Evolutionary conservation across 2,329 filamentous ascomycete species (phyloP).

Genomic region (Dactylonectria estremocensis): DNA sequence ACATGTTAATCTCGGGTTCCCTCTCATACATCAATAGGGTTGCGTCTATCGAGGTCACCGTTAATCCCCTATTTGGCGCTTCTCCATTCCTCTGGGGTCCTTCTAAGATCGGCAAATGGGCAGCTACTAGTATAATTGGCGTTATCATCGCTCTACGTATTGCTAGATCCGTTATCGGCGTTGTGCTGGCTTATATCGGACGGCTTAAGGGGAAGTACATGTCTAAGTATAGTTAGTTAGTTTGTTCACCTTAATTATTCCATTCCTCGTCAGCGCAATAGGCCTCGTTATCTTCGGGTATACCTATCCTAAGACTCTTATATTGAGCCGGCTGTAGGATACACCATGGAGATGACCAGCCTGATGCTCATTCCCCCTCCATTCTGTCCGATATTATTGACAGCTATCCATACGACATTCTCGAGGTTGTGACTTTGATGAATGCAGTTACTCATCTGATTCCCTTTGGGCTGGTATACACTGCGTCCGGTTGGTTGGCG

Average conservation of each 20-base stretch:
- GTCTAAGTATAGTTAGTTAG: not conserved
- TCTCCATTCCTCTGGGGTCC: not conserved
- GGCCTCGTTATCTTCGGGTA: not conserved
- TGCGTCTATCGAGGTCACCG: not conserved
- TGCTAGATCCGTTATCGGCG: not conserved
- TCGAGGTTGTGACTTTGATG: not conserved
- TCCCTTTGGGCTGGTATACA: not conserved
- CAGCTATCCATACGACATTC: not conserved
- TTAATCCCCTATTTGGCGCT: not conserved
- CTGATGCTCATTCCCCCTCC: not conserved
- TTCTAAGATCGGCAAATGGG: not conserved
- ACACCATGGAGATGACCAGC: not conserved
- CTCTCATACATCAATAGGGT: not conserved
- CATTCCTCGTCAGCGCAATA: no score
- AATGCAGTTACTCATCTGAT: not conserved
- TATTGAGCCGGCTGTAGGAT: not conserved
- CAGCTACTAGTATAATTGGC: not conserved
- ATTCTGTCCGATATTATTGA: not conserved
- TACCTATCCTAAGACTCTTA: not conserved
- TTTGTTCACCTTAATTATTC: not conserved
- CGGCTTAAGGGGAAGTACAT: not conserved
- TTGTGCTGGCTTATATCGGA: not conserved
- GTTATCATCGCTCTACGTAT: not conserved
- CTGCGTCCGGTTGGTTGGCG: not conserved
- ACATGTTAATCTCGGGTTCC: no score